Percentiles rank a stretch among this genome's conserved stretches.
Conservation (phyloP, 352 stramenopile species). For the Blastocystis sp. region DNA sequence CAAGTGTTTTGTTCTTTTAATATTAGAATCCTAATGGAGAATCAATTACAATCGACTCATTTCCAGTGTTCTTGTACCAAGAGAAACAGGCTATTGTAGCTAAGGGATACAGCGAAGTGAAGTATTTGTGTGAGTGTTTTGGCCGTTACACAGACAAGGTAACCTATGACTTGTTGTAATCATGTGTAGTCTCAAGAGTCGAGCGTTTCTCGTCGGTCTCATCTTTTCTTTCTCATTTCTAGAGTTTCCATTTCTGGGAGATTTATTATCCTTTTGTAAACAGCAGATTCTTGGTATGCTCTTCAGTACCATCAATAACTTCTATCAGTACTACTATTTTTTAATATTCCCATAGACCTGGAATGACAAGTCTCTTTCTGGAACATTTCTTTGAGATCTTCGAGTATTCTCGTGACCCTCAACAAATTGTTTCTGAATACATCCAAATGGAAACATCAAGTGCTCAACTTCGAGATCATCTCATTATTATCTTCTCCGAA, state of each 20-base stretch:
- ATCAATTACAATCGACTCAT: neutral
- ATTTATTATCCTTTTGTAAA: neutral
- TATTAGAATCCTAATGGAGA: neutral
- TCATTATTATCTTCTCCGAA: neutral
- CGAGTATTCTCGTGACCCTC: neutral
- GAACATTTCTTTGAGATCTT: conserved; percentile 17
- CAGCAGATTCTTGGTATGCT: conserved; percentile 1
- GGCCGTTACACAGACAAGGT: neutral
- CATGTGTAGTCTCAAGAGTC: neutral
- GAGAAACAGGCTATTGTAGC: neutral
- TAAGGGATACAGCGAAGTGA: neutral
- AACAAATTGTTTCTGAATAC: neutral
- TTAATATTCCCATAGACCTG: neutral
- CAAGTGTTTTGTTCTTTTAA: neutral
- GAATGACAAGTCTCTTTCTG: neutral
- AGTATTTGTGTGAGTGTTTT: conserved; percentile 30
- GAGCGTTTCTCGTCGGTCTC: neutral
- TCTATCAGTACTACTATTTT: conserved; percentile 2
- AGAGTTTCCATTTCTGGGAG: neutral
- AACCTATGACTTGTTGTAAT: neutral
- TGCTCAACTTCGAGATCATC: neutral
- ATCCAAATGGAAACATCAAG: neutral
- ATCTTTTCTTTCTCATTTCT: neutral
- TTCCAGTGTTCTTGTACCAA: neutral
- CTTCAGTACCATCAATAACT: conserved; percentile 8